phyloP scores from a whole-genome alignment of 192 early-diverging fungal species.

The Umbelopsis vinacea region DNA sequence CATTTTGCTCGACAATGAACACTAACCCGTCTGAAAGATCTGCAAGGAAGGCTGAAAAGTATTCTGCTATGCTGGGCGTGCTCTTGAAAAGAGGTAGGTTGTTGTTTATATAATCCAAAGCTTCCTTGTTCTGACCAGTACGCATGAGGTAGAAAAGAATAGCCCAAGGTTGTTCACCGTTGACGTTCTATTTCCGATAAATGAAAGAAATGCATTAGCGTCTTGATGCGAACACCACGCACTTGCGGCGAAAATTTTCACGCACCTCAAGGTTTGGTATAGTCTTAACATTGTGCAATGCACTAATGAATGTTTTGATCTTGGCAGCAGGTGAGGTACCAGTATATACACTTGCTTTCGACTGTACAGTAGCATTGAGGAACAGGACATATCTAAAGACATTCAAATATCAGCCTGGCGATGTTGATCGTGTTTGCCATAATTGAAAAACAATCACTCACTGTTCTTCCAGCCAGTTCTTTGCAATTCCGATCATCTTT shows the following conservation, averaged over 20 bases:
- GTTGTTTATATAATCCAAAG: constrained; percentile 65
- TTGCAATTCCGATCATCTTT: constrained; percentile 18
- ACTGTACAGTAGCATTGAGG: constrained; percentile 1
- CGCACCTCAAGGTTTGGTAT: constrained; percentile 13
- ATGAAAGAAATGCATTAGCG: not conserved
- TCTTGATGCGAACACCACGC: no score
- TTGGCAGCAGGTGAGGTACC: not conserved
- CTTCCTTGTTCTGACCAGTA: constrained; percentile 31
- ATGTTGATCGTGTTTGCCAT: not conserved
- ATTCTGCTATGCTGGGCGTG: constrained; percentile 70
- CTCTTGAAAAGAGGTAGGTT: constrained; percentile 54
- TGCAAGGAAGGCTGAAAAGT: constrained; percentile 48
- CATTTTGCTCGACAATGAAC: not conserved
- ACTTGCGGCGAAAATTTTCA: not conserved
- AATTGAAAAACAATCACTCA: not conserved
- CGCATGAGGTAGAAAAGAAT: not conserved
- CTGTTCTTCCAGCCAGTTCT: constrained; percentile 27
- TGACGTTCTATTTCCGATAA: not conserved
- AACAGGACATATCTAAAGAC: constrained; percentile 12
- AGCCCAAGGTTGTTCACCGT: constrained; percentile 16
- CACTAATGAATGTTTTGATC: constrained; percentile 18
- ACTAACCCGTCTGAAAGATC: not conserved
- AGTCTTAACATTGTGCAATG: not conserved
- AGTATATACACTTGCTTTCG: not conserved
- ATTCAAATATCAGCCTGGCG: not conserved